Base-by-base conservation (phyloP, 2,329 filamentous ascomycete genomes). In the Colletotrichum orchidophilum region DNA sequence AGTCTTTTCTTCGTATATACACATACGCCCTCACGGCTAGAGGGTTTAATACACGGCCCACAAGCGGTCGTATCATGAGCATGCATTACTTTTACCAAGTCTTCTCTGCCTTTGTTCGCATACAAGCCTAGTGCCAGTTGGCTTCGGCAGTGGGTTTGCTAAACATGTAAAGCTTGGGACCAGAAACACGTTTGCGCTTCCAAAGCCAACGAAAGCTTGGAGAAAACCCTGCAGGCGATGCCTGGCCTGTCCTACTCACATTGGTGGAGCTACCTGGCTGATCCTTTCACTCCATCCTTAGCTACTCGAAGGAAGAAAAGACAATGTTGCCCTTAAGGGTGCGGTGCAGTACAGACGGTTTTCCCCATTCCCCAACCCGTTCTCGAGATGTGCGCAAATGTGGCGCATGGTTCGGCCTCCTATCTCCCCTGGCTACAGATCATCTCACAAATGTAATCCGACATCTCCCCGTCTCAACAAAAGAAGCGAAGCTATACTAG, bases 401-500 rank as follows among this genome's bases (percentile, higher is more conserved):
- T 52, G 59, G 59, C 27, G 42, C 59, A 24, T n/a, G 24, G 7
- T 26, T 35, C 9, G 26, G 35, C 35, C 39, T 27, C 26, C 6
- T 33, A 26, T 31, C n/a, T 18, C 42, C 49, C 27, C 13, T 27
- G 3, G 27, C 18, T 59, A 60, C 52, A 68, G 42, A 62, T 62
- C 52, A 15, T 62, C 55, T n/a, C 53, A 54, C 65, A 68, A 54
- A 63, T 68, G 64, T 54, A 55, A 59, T 63, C 64, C 53, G 64
- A 71, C 64, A 71, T 71, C 66, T 35, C 50, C 24, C 42, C 33
- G 24, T 63, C 35, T 21, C 54, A 49, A 52, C 35, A 60, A 55
- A 54, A 71, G 42, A 71, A 71, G 58, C 63, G 64, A 68, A 69
- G 58, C 64, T 69, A 63, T 71, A 52, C 49, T 55, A 54, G 33